Evolutionary conservation across 2,329 filamentous ascomycete genomes (phyloP), one percentile per base, ranked within the genome.

Genomic region (Ceratocystis albifundus): DNA sequence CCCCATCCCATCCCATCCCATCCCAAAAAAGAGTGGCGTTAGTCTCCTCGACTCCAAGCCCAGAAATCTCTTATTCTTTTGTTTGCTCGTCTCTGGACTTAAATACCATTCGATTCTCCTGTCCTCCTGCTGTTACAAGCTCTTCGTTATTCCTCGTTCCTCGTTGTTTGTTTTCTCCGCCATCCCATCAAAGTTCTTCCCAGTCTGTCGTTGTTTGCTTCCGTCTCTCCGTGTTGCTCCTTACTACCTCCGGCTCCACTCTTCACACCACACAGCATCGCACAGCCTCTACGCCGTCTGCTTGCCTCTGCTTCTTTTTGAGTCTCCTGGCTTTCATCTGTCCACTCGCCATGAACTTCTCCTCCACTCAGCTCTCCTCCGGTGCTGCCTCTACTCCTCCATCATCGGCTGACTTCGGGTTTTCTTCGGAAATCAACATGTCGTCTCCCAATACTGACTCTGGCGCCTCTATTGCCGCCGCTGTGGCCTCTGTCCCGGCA

Each of bases 311-410:
- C 20, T 3, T 50, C 6, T 25, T 50, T 65, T 57, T 17, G 10
- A 3, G 17, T 65, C 36, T 20, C 36, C 17, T 32, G 46, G 1
- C 50, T 57, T 55, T 61, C 10, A 22, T 7, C 46, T 25, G 15
- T 22, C 20, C 36, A 30, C 36, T 22, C 48, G 64, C 70, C 66
- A 75, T 77, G 74, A 72, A 77, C 70, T 71, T 75, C 66, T 72
- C 75, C 57, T 72, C 72, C 15, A 72, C 74, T 12, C 69, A 72
- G 45, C 71, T 71, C 53, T 69, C 70, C 65, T 70, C 70, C 48
- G 61, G 62, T 46, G 62, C 67, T 55, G 67, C 68, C 64, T 69
- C 70, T 36, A 68, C 71, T 46, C 64, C 70, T 62, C 50, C 72
- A 73, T 30, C 62, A 36, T 44, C 28, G 32, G 48, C 3, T 22